Evolutionary conservation across 257 asterid genomes (phyloP).

Genomic region (Solanum commersonii): DNA sequence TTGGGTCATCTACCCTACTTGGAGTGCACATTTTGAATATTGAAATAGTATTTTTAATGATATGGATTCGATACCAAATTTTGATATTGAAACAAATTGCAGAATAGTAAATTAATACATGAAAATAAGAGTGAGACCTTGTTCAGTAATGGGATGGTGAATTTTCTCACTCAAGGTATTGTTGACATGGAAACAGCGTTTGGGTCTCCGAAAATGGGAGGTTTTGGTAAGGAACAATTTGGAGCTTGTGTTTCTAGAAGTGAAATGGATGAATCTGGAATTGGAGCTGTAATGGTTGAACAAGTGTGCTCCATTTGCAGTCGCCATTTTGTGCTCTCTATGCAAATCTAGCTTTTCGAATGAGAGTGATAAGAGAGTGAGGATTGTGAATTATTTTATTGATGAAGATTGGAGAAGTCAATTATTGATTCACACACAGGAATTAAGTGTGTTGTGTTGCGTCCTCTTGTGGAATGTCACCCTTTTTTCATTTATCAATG

Average conservation of each 20-base stretch:
- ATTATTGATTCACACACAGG: neutral
- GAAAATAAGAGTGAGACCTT: slow-evolving; percentile 14
- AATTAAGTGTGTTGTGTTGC: neutral
- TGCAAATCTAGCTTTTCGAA: neutral
- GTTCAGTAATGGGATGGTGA: slow-evolving; percentile 27
- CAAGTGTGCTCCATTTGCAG: slow-evolving; percentile 20
- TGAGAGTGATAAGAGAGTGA: too few species aligned
- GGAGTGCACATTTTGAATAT: neutral
- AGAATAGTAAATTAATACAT: neutral
- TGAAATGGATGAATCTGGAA: slow-evolving; percentile 30
- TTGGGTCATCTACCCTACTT: neutral
- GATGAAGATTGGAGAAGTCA: too few species aligned
- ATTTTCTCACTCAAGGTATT: slow-evolving; percentile 31
- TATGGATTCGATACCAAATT: neutral
- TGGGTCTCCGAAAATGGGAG: slow-evolving; percentile 10
- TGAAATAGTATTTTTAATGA: neutral
- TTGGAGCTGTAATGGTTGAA: slow-evolving; percentile 20
- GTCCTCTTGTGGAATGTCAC: neutral
- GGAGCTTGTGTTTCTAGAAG: slow-evolving; percentile 23
- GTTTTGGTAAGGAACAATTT: slow-evolving; percentile 20
- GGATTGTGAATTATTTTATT: too few species aligned
- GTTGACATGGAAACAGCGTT: slow-evolving; percentile 35
- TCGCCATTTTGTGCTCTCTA: slow-evolving; percentile 37
- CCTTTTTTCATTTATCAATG: neutral
- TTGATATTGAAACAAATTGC: neutral